Conservation (phyloP, 1,139 yeast genomes). For the Suhomyces terraborum region DNA sequence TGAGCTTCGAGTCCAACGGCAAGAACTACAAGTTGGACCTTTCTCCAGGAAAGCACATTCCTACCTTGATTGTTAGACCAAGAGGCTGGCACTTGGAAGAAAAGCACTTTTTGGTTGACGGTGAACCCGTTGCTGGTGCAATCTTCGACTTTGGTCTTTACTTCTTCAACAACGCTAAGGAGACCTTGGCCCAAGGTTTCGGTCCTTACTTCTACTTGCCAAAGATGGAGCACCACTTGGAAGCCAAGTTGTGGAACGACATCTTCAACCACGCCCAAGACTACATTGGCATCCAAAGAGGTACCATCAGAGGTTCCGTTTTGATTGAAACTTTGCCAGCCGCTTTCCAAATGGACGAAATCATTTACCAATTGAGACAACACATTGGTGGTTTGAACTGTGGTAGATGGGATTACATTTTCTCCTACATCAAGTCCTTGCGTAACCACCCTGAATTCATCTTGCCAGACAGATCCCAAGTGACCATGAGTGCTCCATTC, state of each 20-base stretch:
- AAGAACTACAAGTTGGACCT: conserved; percentile 63
- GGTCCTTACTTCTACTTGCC: conserved; percentile 36
- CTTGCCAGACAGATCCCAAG: conserved; percentile 31
- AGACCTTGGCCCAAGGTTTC: conserved; percentile 24
- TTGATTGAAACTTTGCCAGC: conserved; percentile 35
- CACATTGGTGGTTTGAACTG: conserved; percentile 34
- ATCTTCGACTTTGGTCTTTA: conserved; percentile 77
- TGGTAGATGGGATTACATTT: conserved; percentile 37
- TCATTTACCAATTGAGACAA: conserved; percentile 31
- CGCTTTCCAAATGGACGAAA: conserved; percentile 36
- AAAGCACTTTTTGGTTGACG: conserved; percentile 71
- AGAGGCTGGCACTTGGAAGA: conserved; percentile 87
- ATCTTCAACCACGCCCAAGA: conserved; percentile 32
- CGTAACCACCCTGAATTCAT: conserved; percentile 27
- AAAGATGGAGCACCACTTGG: conserved; percentile 35
- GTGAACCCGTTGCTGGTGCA: conserved; percentile 73
- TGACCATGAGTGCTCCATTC: conserved; percentile 32
- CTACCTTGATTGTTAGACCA: conserved; percentile 80
- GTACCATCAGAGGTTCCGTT: conserved; percentile 34
- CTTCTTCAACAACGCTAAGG: conserved; percentile 41
- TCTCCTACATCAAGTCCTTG: conserved; percentile 31
- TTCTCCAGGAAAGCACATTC: conserved; percentile 57
- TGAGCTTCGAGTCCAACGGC: conserved; percentile 57
- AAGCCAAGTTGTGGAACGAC: conserved; percentile 34
- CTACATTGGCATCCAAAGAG: conserved; percentile 25